Percentiles rank a stretch among this genome's conserved stretches.
These are phyloP conservation scores for Ceratobasidium theobromae DNA, from an alignment of 1,284 basidiomycete species.

Conservation along the genomic window DNA sequence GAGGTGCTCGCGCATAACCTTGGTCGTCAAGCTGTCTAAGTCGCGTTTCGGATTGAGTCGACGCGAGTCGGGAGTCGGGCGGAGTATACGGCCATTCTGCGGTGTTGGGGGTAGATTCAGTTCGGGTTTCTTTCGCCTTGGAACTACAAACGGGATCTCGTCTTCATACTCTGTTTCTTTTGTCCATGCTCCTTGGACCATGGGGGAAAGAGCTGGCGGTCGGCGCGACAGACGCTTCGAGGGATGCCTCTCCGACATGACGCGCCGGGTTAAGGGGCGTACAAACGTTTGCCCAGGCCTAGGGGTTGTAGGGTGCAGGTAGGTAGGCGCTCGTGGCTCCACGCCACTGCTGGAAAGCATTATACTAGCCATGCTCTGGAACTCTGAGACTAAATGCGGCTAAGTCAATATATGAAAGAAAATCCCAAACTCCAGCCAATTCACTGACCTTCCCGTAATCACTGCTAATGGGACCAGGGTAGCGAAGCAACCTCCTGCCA, in stretches of 20 bases:
- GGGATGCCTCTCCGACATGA: slow-evolving; percentile 1
- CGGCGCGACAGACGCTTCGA: neutral
- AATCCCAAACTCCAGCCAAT: no score
- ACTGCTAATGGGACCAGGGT: no score
- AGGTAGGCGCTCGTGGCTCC: neutral
- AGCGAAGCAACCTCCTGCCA: no score
- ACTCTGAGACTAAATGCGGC: no score
- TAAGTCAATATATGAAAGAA: no score
- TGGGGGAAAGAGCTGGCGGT: neutral
- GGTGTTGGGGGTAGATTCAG: neutral
- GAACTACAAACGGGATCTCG: neutral
- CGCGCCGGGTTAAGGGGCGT: neutral
- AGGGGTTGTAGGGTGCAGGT: neutral
- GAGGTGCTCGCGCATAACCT: neutral
- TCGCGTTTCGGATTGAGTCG: slow-evolving; percentile 6
- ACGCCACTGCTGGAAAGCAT: neutral
- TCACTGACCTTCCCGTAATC: no score
- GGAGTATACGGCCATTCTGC: neutral
- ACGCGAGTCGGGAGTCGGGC: slow-evolving; percentile 19
- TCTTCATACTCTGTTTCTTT: no score
- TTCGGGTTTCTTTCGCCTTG: neutral
- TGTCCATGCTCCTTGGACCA: neutral
- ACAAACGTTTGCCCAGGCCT: neutral
- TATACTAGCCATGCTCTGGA: no score
- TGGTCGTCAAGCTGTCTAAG: neutral